Evolutionary conservation across 148 eudicot genomes (phyloP).

Genomic region (Simmondsia chinensis): DNA sequence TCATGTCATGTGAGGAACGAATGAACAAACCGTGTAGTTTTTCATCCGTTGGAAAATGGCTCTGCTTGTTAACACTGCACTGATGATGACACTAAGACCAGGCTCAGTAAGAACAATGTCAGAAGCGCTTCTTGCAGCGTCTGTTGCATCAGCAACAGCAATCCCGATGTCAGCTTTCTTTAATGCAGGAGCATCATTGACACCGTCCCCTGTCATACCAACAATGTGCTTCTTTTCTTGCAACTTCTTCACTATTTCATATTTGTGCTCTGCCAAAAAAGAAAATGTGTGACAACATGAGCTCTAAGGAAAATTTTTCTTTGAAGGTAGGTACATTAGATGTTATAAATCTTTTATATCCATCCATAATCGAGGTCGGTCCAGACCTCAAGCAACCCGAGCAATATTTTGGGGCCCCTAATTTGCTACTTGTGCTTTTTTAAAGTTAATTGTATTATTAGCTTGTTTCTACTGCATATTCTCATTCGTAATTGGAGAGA

Average conservation of each 20-base stretch:
- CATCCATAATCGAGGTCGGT: too few species aligned
- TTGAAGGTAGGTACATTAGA: too few species aligned
- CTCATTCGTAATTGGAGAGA: too few species aligned
- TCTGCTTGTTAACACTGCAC: conserved; percentile 94
- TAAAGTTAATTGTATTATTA: too few species aligned
- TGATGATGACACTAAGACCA: conserved; percentile 92
- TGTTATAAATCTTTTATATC: too few species aligned
- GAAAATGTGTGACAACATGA: not conserved
- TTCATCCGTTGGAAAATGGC: conserved; percentile 99
- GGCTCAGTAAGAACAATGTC: conserved; percentile 96
- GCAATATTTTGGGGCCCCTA: too few species aligned
- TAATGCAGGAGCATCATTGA: conserved; percentile 93
- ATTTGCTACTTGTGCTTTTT: too few species aligned
- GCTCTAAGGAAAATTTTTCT: not conserved
- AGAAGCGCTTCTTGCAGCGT: conserved; percentile 95
- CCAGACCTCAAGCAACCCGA: too few species aligned
- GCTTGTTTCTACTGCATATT: too few species aligned
- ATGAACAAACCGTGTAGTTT: conserved; percentile 70
- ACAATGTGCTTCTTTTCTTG: conserved; percentile 97
- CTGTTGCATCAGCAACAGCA: conserved; percentile 95
- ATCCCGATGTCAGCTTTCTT: conserved; percentile 98
- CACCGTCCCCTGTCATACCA: conserved; percentile 99
- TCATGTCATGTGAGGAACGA: not conserved
- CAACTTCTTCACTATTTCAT: conserved; percentile 93
- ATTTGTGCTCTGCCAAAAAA: conserved; percentile 65